These are phyloP conservation scores for Diaporthe ampelina DNA, from an alignment of 2,329 filamentous ascomycete species.

Conservation along the genomic window DNA sequence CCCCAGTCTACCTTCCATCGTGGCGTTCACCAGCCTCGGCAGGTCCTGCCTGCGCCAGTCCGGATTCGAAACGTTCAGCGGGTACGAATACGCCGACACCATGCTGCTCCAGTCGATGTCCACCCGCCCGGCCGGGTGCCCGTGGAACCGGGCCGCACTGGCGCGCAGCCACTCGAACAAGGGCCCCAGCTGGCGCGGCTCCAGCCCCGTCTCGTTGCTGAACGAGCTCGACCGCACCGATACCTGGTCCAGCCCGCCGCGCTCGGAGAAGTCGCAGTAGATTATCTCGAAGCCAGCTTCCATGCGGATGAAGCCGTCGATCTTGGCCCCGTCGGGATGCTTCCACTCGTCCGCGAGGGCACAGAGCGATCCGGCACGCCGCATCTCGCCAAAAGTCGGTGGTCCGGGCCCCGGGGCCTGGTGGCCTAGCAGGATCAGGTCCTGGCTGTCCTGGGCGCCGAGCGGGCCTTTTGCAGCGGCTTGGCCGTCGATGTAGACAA, in stretches of 20 bases:
- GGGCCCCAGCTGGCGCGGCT: slow-evolving; percentile 5
- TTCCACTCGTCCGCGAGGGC: slow-evolving; percentile 64
- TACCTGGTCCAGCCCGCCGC: slow-evolving; percentile 54
- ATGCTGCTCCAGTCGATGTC: slow-evolving; percentile 63
- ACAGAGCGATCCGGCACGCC: slow-evolving; percentile 70
- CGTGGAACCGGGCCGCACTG: slow-evolving; percentile 59
- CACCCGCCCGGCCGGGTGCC: slow-evolving; percentile 57
- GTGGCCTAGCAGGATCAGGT: slow-evolving; percentile 63
- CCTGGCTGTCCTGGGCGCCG: slow-evolving; percentile 78
- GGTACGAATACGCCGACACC: slow-evolving; percentile 65
- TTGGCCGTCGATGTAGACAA: slow-evolving; percentile 80
- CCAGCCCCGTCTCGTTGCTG: slow-evolving; percentile 43
- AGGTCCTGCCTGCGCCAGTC: slow-evolving; percentile 46
- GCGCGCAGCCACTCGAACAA: slow-evolving; percentile 56
- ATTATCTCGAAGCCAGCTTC: slow-evolving; percentile 81
- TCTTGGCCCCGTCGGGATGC: slow-evolving; percentile 46
- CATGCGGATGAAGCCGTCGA: slow-evolving; percentile 76
- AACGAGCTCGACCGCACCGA: slow-evolving; percentile 47
- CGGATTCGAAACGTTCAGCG: slow-evolving; percentile 62
- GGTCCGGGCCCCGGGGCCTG: background rate
- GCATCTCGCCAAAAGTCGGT: slow-evolving; percentile 54
- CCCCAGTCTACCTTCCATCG: slow-evolving; percentile 41
- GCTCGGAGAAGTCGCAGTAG: slow-evolving; percentile 70
- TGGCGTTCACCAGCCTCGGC: slow-evolving; percentile 45
- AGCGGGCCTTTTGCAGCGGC: slow-evolving; percentile 74